phyloP scores from a whole-genome alignment of 1,284 basidiomycete species.

The Pascua sp. region DNA sequence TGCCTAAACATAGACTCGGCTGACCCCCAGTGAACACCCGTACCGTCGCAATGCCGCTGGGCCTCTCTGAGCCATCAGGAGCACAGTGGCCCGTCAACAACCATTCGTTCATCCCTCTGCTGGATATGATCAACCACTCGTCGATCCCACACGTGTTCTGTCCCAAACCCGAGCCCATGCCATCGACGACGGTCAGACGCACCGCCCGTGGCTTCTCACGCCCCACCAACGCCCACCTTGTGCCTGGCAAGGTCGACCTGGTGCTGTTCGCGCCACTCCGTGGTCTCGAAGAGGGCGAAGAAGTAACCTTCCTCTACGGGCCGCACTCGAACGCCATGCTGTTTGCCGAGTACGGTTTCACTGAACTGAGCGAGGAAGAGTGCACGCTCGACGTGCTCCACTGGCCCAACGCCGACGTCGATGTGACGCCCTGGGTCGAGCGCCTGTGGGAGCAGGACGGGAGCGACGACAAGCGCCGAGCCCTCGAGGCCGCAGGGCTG shows the following conservation, averaged over 20 bases:
- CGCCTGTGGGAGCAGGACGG: conserved; percentile 41
- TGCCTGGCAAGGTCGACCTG: conserved; percentile 52
- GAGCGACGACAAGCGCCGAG: conserved; percentile 11
- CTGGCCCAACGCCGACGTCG: conserved; percentile 54
- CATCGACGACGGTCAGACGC: conserved; percentile 12
- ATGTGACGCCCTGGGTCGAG: conserved; percentile 61
- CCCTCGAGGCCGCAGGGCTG: conserved; percentile 13
- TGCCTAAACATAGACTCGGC: not conserved
- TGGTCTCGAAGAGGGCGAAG: conserved; percentile 55
- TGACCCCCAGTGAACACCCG: conserved; percentile 71
- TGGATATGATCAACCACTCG: conserved; percentile 81
- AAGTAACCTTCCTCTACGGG: conserved; percentile 73
- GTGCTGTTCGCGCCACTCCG: conserved; percentile 57
- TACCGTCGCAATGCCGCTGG: conserved; percentile 72
- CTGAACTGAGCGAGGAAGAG: conserved; percentile 49
- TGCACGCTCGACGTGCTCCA: not conserved
- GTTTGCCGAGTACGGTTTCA: conserved; percentile 82
- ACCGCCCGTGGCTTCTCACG: conserved; percentile 24
- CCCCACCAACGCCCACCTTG: conserved; percentile 48
- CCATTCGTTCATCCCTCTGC: conserved; percentile 73
- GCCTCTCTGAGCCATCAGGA: conserved; percentile 53
- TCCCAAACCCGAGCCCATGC: conserved; percentile 25
- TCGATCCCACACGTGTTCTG: conserved; percentile 26
- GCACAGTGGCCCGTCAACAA: conserved; percentile 55
- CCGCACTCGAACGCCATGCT: conserved; percentile 66